Base-by-base conservation (phyloP, 257 asterid species). In the Jaltomata sinuosa region DNA sequence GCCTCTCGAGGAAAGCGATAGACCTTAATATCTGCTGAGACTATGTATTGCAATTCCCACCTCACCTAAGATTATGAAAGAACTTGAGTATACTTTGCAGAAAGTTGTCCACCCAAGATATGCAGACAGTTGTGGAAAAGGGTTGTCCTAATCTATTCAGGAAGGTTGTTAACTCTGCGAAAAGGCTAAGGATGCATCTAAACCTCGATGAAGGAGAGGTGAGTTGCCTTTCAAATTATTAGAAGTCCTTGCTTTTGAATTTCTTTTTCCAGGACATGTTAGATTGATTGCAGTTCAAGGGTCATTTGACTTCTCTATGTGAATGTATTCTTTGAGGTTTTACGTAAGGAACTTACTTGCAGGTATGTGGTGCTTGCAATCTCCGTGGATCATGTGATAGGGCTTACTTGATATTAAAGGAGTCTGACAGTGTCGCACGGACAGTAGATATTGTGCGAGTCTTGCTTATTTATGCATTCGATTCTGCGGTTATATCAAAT, bases 321-420 rank as follows among this genome's bases (percentile, higher is more conserved):
- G 59, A 32, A 25, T 12, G 11, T 47, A 21, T 67, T 65, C 61
- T 67, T 50, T 67, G 49, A 54, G 47, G n/a, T 85, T 83, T 76
- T 79, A 65, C 31, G 0, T 62, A 38, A 55, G 72, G 61, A 49
- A 16, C 47, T 84, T 82, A 32, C 67, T 25, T 83, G 85, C 91
- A 97, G 99, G 98, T 92, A 77, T 97, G 99, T 77, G 52, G 96
- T 84, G 90, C 92, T 36, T 97, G 99, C 87, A 83, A 45, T 83
- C 93, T 95, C 49, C 97, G 97, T 79, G 96, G 93, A 45, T 93
- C 98, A 77, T 97, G 99, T 80, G 97, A 97, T 84, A 91, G 95
- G 89, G 97, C 99, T 49, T 90, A 93, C 85, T 81, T 89, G 74
- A 84, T 92, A 86, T 87, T 93, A 52, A 87, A 77, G 78, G 96